phyloP scores from a whole-genome alignment of 768 basidiomycete genomes.

The Amanita muscaria region DNA sequence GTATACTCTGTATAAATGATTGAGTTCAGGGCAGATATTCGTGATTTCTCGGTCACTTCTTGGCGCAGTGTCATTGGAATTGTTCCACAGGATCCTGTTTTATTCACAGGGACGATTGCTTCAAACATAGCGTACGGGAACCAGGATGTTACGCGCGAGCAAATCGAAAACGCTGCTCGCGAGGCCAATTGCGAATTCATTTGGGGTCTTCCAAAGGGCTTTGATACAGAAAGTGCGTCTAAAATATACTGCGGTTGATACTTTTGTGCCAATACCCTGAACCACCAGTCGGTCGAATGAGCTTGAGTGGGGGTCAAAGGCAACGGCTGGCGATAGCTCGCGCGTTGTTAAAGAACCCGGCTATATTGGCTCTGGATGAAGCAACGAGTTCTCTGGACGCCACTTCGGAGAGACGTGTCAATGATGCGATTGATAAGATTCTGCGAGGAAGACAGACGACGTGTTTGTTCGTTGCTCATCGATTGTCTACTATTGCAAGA shows the following conservation, averaged over 20 bases:
- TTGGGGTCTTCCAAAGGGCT: conserved; percentile 89
- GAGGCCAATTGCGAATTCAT: conserved; percentile 96
- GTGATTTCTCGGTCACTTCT: conserved; percentile 73
- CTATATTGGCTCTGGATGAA: conserved; percentile 83
- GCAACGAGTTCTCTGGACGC: conserved; percentile 87
- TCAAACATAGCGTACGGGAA: conserved; percentile 92
- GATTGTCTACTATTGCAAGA: conserved; percentile 82
- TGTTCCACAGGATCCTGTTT: conserved; percentile 90
- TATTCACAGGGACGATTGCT: conserved; percentile 90
- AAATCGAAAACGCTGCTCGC: conserved; percentile 82
- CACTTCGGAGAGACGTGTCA: conserved; percentile 79
- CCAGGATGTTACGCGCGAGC: conserved; percentile 60
- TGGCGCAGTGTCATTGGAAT: conserved; percentile 88
- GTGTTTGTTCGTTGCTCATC: conserved; percentile 83
- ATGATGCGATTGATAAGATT: conserved; percentile 87
- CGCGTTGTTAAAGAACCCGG: conserved; percentile 82
- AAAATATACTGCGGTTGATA: background rate
- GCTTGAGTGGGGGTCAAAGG: conserved; percentile 70
- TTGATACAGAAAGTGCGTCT: conserved; percentile 80
- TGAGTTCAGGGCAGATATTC: conserved; percentile 53
- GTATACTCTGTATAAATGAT: background rate
- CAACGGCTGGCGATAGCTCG: conserved; percentile 80
- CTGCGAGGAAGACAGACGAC: conserved; percentile 72
- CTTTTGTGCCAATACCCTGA: conserved; percentile 1
- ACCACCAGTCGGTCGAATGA: conserved; percentile 54